Conservation (phyloP, 345 rosid genomes). For the Salix exigua region DNA sequence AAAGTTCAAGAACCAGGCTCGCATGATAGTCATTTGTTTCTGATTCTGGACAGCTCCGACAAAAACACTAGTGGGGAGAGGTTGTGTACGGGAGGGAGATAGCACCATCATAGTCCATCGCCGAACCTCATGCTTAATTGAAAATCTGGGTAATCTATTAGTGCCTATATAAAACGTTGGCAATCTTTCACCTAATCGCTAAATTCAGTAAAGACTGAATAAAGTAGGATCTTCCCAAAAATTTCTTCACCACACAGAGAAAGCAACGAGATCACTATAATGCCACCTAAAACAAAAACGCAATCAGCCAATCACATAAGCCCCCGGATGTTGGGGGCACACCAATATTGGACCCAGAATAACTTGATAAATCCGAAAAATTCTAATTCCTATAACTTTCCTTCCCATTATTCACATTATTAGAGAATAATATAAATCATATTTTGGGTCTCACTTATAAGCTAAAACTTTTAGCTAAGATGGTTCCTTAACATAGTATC, state of each 20-base stretch:
- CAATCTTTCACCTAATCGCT: not conserved
- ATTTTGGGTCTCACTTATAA: too few species aligned
- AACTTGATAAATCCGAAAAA: not conserved
- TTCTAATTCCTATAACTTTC: not conserved
- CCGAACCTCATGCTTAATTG: not conserved
- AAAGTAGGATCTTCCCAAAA: not conserved
- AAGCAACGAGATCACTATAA: not conserved
- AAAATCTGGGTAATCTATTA: not conserved
- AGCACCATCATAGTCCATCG: not conserved
- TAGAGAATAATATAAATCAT: too few species aligned
- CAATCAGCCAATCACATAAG: not conserved
- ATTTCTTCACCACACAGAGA: not conserved
- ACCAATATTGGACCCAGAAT: not conserved
- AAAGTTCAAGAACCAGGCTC: not conserved
- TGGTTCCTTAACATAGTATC: too few species aligned
- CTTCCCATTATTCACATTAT: not conserved
- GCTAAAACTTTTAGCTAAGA: too few species aligned
- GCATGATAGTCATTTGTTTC: not conserved
- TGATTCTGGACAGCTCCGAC: not conserved
- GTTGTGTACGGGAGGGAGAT: too few species aligned
- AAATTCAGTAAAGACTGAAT: not conserved
- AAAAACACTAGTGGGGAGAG: not conserved
- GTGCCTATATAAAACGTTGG: not conserved
- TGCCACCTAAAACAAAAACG: not conserved
- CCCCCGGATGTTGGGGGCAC: too few species aligned